Evolutionary conservation across 768 basidiomycete genomes (phyloP).

Genomic region (Naganishia vaughanmartiniae): DNA sequence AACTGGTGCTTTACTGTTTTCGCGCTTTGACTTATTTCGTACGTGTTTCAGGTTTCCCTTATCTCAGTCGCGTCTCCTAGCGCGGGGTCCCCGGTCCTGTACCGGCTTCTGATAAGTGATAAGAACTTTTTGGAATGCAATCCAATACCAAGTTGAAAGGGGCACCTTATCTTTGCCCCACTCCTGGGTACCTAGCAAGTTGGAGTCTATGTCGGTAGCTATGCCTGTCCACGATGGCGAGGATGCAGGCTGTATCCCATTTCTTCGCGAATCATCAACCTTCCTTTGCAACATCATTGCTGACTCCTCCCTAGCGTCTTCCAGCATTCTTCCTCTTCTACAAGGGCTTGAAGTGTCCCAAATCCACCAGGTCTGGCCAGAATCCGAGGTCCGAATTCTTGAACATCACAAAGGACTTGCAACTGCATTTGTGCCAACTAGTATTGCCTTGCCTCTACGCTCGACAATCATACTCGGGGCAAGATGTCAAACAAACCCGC

Average conservation of each 20-base stretch:
- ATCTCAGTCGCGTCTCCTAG: slow-evolving; percentile 6
- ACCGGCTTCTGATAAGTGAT: not conserved
- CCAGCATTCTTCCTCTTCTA: no score
- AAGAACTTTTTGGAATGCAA: slow-evolving; percentile 4
- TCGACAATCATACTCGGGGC: not conserved
- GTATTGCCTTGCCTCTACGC: not conserved
- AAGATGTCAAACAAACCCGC: not conserved
- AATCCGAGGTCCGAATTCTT: no score
- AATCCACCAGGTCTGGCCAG: no score
- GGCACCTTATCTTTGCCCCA: slow-evolving; percentile 10
- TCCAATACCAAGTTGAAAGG: not conserved
- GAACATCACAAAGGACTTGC: not conserved
- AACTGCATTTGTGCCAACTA: not conserved
- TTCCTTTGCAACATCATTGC: not conserved
- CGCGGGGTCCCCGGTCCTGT: not conserved
- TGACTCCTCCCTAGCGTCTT: not conserved
- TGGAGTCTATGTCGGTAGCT: no score
- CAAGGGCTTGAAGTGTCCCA: no score
- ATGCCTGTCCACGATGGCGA: not conserved
- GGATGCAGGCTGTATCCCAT: not conserved
- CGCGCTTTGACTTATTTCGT: slow-evolving; percentile 6
- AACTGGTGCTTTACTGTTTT: not conserved
- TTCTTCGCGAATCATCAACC: not conserved
- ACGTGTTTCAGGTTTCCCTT: slow-evolving; percentile 6
- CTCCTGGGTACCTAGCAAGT: not conserved